Evolutionary conservation across 257 asterid genomes (phyloP).

Genomic region (Prunella vulgaris): DNA sequence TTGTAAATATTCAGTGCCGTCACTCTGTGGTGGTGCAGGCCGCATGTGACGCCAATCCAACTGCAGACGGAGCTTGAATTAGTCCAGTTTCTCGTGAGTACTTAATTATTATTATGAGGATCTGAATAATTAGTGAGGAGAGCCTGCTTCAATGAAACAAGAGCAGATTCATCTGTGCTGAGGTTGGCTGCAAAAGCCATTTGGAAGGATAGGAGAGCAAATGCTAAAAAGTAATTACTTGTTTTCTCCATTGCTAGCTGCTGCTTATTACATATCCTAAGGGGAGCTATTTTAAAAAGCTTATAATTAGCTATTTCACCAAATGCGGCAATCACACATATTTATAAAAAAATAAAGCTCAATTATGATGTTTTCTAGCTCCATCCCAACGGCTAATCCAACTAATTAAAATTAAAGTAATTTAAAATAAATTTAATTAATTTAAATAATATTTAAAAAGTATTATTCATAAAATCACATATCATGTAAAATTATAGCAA

Average conservation of each 20-base stretch:
- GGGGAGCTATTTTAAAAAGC: too few relatives aligned
- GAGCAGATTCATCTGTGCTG: constrained; percentile 20
- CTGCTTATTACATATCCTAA: neutral
- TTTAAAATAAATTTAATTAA: too few relatives aligned
- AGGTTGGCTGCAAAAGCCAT: neutral
- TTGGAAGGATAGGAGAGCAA: neutral
- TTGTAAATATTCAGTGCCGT: neutral
- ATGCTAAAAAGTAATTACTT: neutral
- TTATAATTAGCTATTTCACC: constrained; percentile 7
- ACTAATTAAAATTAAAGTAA: too few relatives aligned
- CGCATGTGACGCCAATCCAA: constrained; percentile 11
- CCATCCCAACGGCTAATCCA: too few relatives aligned
- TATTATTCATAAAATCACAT: too few relatives aligned
- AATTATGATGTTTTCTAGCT: too few relatives aligned
- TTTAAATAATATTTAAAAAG: too few relatives aligned
- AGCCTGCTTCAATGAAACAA: constrained; percentile 16
- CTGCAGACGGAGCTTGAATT: neutral
- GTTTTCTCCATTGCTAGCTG: neutral
- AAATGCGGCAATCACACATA: too few relatives aligned
- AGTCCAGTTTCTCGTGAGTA: constrained; percentile 15
- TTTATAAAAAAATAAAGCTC: too few relatives aligned
- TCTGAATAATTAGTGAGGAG: constrained; percentile 3
- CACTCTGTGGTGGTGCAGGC: constrained; percentile 18
- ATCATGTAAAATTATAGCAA: too few relatives aligned
- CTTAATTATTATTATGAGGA: neutral